These are phyloP conservation scores for Fusarium staphyleae DNA, from an alignment of 2,329 filamentous ascomycete genomes.

Conservation along the genomic window DNA sequence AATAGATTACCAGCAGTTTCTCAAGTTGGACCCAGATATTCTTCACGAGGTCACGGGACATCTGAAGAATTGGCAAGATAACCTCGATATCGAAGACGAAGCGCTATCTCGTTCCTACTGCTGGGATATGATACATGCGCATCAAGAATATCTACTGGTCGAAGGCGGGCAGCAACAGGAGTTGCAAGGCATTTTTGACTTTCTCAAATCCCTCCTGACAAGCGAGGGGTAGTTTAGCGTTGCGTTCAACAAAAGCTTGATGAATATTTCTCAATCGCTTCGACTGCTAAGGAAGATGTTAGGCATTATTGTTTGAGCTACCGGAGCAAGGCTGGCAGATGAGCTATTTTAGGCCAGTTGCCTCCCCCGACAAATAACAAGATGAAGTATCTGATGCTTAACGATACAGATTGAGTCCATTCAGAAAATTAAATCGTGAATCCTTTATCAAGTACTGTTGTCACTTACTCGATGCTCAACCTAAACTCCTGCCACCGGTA, in stretches of 20 bases:
- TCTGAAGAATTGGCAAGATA: constrained; percentile 18
- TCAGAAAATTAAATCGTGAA: no score
- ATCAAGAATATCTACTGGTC: constrained; percentile 21
- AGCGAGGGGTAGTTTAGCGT: background rate
- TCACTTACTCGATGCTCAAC: no score
- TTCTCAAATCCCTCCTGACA: constrained; percentile 24
- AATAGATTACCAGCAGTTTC: constrained; percentile 29
- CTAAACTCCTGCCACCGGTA: background rate
- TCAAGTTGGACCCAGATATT: constrained; percentile 27
- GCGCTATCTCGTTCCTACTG: background rate
- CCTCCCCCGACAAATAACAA: no score
- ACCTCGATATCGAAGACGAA: constrained; percentile 12
- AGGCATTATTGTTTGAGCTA: no score
- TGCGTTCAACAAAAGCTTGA: background rate
- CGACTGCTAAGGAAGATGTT: background rate
- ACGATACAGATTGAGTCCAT: no score
- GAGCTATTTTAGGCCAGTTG: no score
- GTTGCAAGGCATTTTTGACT: constrained; percentile 13
- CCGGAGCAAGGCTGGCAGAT: no score
- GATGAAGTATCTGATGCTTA: no score
- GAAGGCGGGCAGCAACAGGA: constrained; percentile 21
- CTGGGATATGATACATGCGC: constrained; percentile 20
- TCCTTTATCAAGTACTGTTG: no score
- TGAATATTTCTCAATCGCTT: background rate
- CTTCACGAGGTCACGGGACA: constrained; percentile 21